phyloP scores from a whole-genome alignment of 2,329 filamentous ascomycete genomes.

The Neopestalotiopsis clavispora region DNA sequence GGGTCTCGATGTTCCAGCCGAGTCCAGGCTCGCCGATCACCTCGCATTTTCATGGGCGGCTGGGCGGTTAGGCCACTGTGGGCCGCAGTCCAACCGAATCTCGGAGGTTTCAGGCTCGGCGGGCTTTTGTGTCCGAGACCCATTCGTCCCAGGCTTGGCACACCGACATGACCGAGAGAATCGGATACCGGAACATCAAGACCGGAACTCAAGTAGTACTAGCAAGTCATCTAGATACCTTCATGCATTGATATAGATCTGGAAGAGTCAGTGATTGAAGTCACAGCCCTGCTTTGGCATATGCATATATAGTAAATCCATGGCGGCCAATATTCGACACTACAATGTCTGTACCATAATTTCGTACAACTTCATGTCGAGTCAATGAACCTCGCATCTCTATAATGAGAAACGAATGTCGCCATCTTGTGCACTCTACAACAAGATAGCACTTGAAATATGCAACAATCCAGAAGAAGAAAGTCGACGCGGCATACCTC shows the following conservation, averaged over 20 bases:
- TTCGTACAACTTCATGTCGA: no score
- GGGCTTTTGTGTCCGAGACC: neutral
- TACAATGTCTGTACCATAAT: no score
- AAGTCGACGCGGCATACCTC: no score
- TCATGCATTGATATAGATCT: neutral
- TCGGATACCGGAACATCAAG: neutral
- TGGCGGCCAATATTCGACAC: no score
- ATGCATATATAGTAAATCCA: no score
- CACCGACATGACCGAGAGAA: neutral
- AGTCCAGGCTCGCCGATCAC: constrained; percentile 16
- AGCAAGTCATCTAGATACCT: neutral
- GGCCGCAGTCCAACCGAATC: constrained; percentile 1
- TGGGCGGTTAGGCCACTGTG: neutral
- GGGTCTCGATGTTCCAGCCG: constrained; percentile 14
- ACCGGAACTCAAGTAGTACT: neutral
- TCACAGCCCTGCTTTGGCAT: no score
- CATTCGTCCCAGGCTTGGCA: neutral
- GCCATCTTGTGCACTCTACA: no score
- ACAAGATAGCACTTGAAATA: no score
- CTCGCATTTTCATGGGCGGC: neutral
- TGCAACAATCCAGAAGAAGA: no score
- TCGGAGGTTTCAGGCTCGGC: constrained; percentile 10
- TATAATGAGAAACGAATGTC: no score
- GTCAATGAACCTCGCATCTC: no score
- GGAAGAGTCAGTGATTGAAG: neutral